Evolutionary conservation across 2,329 filamentous ascomycete species (phyloP).

Genomic region (Aspergillus latus): DNA sequence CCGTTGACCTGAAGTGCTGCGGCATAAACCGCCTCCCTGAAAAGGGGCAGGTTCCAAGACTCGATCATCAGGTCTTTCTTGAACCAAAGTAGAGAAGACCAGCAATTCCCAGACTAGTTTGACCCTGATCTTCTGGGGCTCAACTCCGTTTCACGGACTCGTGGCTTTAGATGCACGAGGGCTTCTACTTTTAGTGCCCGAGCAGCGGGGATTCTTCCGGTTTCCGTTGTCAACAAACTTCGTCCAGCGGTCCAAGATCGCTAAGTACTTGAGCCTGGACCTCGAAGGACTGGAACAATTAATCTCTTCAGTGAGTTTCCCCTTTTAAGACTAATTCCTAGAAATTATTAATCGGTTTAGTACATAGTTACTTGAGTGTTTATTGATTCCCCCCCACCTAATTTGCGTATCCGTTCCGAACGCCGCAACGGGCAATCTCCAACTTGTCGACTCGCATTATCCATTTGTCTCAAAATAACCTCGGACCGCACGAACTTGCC

Average conservation of each 20-base stretch:
- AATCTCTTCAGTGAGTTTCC: background rate
- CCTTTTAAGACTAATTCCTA: background rate
- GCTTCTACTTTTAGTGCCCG: background rate
- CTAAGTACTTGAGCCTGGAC: background rate
- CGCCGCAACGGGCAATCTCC: background rate
- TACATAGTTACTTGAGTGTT: background rate
- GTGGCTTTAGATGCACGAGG: background rate
- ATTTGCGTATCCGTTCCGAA: slow-evolving; percentile 14
- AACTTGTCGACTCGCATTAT: background rate
- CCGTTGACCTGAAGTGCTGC: background rate
- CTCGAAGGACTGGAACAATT: background rate
- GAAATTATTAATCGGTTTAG: background rate
- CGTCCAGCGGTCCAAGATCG: background rate
- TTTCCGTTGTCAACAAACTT: background rate
- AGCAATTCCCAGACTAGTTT: background rate
- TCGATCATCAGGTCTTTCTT: background rate
- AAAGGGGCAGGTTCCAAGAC: background rate
- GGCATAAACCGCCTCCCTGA: background rate
- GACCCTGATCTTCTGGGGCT: background rate
- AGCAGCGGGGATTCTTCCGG: slow-evolving; percentile 6
- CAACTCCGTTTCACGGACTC: background rate
- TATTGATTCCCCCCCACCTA: slow-evolving; percentile 2
- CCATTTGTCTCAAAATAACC: slow-evolving; percentile 1
- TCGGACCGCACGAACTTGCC: background rate
- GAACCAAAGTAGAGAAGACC: background rate